A percentile compares a stretch with the other conserved stretches of the same genome.
Evolutionary conservation across 768 basidiomycete species (phyloP).

Genomic region (Gymnopilus junonius): DNA sequence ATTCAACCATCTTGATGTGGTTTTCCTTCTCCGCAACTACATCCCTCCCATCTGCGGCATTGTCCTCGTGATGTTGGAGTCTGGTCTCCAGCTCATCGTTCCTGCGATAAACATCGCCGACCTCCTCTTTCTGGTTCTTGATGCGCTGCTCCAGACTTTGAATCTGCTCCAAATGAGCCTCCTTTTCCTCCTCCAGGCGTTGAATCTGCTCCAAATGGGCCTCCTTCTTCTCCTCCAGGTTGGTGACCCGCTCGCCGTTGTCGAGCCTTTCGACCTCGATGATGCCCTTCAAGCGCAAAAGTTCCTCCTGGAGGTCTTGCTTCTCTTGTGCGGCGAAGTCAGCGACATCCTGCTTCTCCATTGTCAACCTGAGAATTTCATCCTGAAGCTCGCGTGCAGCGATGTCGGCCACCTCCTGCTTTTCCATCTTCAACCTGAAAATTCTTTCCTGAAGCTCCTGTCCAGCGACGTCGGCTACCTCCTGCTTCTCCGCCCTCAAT

Average conservation of each 20-base stretch:
- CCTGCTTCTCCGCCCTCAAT: too few species aligned
- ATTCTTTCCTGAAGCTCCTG: too few species aligned
- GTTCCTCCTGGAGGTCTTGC: not conserved
- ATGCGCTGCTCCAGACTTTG: not conserved
- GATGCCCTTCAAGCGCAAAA: constrained; percentile 16
- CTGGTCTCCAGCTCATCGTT: constrained; percentile 13
- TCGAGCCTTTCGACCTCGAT: constrained; percentile 19
- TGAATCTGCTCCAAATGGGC: not conserved
- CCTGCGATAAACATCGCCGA: not conserved
- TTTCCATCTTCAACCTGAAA: too few species aligned
- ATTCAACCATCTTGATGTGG: constrained; percentile 27
- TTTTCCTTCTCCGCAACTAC: constrained; percentile 14
- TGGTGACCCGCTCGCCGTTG: constrained; percentile 17
- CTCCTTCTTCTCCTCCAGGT: constrained; percentile 27
- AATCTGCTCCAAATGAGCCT: too few species aligned
- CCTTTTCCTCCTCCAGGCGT: too few species aligned
- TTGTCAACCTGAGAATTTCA: constrained; percentile 8
- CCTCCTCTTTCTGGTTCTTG: not conserved
- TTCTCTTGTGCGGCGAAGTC: constrained; percentile 9
- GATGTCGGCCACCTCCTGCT: too few species aligned
- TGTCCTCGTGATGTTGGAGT: constrained; percentile 8
- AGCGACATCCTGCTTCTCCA: constrained; percentile 12
- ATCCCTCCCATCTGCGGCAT: constrained; percentile 4
- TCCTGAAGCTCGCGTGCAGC: too few species aligned
- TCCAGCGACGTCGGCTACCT: too few species aligned